Conservation (phyloP, 2,329 filamentous ascomycete species). For the Trichoderma sp. region DNA sequence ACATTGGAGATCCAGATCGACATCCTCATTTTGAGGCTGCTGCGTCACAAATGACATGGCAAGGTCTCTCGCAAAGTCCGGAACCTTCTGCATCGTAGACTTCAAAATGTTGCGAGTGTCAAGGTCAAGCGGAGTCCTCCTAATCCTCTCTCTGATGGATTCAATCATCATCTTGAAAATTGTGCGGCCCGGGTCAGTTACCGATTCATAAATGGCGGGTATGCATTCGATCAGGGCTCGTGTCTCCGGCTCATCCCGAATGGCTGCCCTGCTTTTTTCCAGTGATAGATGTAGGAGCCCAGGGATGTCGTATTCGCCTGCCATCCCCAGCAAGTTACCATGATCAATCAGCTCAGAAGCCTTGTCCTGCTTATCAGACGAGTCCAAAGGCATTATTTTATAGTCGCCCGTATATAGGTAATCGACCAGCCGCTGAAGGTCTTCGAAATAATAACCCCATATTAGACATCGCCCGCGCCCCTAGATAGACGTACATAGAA, state of each 20-base stretch:
- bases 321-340: not conserved
- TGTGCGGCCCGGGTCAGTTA: not conserved
- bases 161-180: not conserved
- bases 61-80: not conserved
- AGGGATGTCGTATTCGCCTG: not conserved
- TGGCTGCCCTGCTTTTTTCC: not conserved
- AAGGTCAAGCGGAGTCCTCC: not conserved
- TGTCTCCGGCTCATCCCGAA: not conserved
- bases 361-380: not conserved
- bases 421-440: not conserved
- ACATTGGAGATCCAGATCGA: not conserved
- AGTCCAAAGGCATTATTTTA: accelerated
- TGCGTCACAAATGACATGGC: not conserved
- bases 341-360: not conserved
- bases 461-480: no score
- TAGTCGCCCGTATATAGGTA: not conserved
- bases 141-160: not conserved
- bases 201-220: not conserved
- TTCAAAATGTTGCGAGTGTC: not conserved
- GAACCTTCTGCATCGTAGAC: not conserved
- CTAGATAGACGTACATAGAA: not conserved
- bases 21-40: not conserved
- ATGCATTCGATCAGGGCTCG: not conserved
- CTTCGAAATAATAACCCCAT: no score
- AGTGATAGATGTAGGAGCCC: not conserved